Percentiles rank a stretch among this genome's conserved stretches.
Conservation (phyloP, 2,329 filamentous ascomycete genomes). For the Dothiorella sarmentorum region DNA sequence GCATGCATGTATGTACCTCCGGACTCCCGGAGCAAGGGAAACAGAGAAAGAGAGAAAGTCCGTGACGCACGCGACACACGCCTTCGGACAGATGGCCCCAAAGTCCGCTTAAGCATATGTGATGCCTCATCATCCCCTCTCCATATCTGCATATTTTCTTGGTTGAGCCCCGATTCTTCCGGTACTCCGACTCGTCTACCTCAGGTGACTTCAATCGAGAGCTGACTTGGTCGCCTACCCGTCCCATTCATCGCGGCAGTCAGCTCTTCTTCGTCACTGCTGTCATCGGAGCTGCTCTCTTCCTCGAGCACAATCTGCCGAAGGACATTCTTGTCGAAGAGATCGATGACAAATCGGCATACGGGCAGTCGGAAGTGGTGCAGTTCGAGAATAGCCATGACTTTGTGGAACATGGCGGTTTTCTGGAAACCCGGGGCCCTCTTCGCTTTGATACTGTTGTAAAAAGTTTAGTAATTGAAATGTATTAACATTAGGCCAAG, state of each 20-base stretch:
- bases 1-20: too few species aligned
- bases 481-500: background rate
- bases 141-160: too few species aligned
- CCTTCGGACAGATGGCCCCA: background rate
- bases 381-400: constrained; percentile 78
- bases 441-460: constrained; percentile 65
- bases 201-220: constrained; percentile 3
- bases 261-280: background rate
- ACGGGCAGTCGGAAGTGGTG: constrained; percentile 87
- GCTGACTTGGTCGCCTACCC: background rate
- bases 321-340: constrained; percentile 90
- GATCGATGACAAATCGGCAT: constrained; percentile 83
- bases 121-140: background rate
- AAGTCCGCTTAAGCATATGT: background rate
- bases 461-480: constrained; percentile 18
- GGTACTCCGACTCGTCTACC: too few species aligned
- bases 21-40: too few species aligned
- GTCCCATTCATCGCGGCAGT: background rate
- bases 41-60: background rate
- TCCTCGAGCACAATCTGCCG: constrained; percentile 79
- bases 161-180: too few species aligned
- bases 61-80: constrained; percentile 7
- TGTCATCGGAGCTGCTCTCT: constrained; percentile 42
- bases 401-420: constrained; percentile 75
- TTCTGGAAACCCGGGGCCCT: constrained; percentile 73